Evolutionary conservation across 2,329 filamentous ascomycete species (phyloP).

Genomic region (Plectosphaerella sp.): DNA sequence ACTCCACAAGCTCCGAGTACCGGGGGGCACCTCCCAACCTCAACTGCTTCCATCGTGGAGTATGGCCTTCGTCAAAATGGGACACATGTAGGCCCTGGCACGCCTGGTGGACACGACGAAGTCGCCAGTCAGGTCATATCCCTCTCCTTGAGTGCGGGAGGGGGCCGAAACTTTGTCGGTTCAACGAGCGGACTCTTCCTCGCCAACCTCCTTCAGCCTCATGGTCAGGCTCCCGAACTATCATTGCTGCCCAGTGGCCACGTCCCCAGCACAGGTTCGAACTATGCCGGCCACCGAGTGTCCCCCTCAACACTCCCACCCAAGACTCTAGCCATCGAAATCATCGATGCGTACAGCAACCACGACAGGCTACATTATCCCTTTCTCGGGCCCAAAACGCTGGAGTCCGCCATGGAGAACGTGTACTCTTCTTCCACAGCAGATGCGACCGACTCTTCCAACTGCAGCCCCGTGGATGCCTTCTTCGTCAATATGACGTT

Average conservation of each 20-base stretch:
- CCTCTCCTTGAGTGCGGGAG: constrained; percentile 35
- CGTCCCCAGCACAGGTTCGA: not conserved
- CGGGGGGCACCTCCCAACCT: not conserved
- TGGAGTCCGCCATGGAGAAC: constrained; percentile 20
- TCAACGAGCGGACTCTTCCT: constrained; percentile 34
- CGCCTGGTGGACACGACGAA: constrained; percentile 16
- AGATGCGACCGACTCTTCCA: not conserved
- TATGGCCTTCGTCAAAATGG: not conserved
- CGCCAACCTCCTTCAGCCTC: constrained; percentile 30
- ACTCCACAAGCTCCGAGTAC: not conserved
- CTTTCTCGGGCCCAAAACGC: constrained; percentile 26
- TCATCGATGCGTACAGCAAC: constrained; percentile 34
- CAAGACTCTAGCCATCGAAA: constrained; percentile 25
- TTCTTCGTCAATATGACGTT: constrained; percentile 39
- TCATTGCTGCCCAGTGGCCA: not conserved
- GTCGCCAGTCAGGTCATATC: constrained; percentile 36
- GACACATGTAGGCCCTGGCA: not conserved
- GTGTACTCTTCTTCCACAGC: constrained; percentile 24
- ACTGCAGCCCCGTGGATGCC: constrained; percentile 20
- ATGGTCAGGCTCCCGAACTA: constrained; percentile 1
- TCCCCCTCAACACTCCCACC: constrained; percentile 21
- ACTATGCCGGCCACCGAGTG: constrained; percentile 4
- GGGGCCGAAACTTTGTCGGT: constrained; percentile 35
- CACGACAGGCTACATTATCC: constrained; percentile 39
- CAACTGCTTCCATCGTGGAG: not conserved